A percentile compares a stretch with the other conserved stretches of the same genome.
These are phyloP conservation scores for Penicillium sp. DNA, from an alignment of 2,329 filamentous ascomycete genomes.

Conservation along the genomic window DNA sequence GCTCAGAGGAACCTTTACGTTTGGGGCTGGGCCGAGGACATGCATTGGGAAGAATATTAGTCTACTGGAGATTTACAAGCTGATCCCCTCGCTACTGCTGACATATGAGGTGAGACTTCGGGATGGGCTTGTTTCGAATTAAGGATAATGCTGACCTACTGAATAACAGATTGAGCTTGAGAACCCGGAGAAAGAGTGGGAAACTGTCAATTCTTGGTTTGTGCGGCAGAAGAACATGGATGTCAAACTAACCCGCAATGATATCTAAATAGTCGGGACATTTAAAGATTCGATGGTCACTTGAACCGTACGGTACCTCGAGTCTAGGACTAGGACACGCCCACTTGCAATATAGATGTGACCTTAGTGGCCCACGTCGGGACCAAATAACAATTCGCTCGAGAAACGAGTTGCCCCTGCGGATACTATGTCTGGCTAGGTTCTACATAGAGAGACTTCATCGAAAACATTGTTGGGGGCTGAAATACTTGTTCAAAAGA, in stretches of 20 bases:
- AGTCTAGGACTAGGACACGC: too few relatives aligned
- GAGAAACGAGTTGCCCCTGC: too few relatives aligned
- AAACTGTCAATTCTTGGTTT: conserved; percentile 50
- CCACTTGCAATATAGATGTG: too few relatives aligned
- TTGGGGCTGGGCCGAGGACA: conserved; percentile 53
- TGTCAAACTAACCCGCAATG: conserved; percentile 19
- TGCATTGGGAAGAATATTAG: conserved; percentile 55
- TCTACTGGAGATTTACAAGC: conserved; percentile 56
- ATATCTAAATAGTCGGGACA: background rate
- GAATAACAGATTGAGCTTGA: conserved; percentile 15
- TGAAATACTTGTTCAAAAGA: background rate
- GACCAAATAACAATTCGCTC: too few relatives aligned
- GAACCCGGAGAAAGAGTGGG: conserved; percentile 18
- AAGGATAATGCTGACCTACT: background rate
- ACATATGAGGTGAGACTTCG: conserved; percentile 13
- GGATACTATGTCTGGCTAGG: background rate
- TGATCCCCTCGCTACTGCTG: conserved; percentile 50
- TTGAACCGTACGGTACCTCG: too few relatives aligned
- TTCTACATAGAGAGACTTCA: background rate
- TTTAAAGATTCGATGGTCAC: too few relatives aligned
- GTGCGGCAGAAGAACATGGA: conserved; percentile 39
- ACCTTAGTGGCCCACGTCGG: too few relatives aligned
- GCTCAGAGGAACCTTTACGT: conserved; percentile 30
- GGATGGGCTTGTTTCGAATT: background rate
- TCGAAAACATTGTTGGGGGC: background rate